phyloP scores from a whole-genome alignment of 306 rosid species.

The Pyrus communis region DNA sequence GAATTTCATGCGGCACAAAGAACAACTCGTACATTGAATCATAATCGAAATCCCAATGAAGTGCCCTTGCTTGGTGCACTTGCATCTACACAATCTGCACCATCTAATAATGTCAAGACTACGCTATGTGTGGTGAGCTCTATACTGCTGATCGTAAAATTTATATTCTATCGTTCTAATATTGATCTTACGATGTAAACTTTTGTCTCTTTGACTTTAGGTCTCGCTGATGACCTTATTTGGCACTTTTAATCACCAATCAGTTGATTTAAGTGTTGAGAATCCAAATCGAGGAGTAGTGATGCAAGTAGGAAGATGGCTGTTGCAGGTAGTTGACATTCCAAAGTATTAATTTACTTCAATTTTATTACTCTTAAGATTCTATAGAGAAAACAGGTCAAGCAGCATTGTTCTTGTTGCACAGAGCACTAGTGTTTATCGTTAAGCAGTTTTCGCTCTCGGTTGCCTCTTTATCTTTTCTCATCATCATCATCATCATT shows the following conservation, averaged over 20 bases:
- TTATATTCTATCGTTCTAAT: neutral
- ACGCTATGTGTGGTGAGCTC: slow-evolving; percentile 57
- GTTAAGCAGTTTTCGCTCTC: neutral
- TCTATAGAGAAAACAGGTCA: neutral
- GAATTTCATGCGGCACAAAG: slow-evolving; percentile 52
- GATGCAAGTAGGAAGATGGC: slow-evolving; percentile 63
- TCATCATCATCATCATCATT: neutral
- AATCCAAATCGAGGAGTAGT: slow-evolving; percentile 48
- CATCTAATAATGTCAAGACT: slow-evolving; percentile 43
- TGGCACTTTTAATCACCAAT: slow-evolving; percentile 37
- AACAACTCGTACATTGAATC: slow-evolving; percentile 25
- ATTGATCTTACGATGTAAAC: neutral
- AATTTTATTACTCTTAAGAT: neutral
- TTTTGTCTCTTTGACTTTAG: slow-evolving; percentile 29
- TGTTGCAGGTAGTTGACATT: slow-evolving; percentile 52
- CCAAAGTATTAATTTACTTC: neutral
- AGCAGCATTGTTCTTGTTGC: neutral
- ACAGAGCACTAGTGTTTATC: neutral
- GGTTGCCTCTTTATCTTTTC: neutral
- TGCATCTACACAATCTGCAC: slow-evolving; percentile 33
- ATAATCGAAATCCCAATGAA: slow-evolving; percentile 21
- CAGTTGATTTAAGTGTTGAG: slow-evolving; percentile 15
- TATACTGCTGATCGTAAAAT: neutral
- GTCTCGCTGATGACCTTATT: slow-evolving; percentile 52
- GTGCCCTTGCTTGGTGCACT: slow-evolving; percentile 56